A percentile compares a stretch with the other conserved stretches of the same genome.
Evolutionary conservation across 202 grass and related monocot species (phyloP).

Genomic region (Hordeum pubiflorum): DNA sequence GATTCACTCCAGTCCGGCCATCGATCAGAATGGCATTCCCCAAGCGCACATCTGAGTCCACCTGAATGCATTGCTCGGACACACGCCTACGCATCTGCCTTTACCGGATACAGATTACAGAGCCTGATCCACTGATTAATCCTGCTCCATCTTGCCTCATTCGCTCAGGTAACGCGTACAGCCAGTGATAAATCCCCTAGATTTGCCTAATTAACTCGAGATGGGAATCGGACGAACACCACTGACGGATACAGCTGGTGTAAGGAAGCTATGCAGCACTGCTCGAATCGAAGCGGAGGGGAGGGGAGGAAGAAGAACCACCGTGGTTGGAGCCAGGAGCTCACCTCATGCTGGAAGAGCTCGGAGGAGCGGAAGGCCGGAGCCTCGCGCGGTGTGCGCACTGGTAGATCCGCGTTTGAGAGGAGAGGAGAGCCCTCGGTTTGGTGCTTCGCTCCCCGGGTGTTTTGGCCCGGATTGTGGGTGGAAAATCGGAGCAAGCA

Average conservation of each 20-base stretch:
- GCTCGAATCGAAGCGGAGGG: not conserved
- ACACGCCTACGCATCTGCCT: not conserved
- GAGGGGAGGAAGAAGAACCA: too few species aligned
- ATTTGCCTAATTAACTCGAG: not conserved
- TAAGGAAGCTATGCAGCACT: not conserved
- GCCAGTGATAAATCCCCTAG: not conserved
- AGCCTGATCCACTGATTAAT: conserved; percentile 8
- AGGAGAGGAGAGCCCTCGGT: not conserved
- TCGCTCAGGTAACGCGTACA: not conserved
- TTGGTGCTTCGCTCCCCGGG: not conserved
- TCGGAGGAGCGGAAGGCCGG: not conserved
- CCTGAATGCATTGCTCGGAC: not conserved
- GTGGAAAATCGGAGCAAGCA: not conserved
- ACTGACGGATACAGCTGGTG: not conserved
- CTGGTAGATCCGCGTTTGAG: too few species aligned
- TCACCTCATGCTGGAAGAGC: conserved; percentile 30
- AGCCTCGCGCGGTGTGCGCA: too few species aligned
- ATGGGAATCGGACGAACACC: not conserved
- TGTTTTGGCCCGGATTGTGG: not conserved
- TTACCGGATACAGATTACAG: not conserved
- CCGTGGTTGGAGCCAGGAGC: not conserved
- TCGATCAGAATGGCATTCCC: not conserved
- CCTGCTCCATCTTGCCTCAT: not conserved
- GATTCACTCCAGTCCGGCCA: not conserved
- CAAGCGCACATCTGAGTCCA: not conserved